These are phyloP conservation scores for Trichoderma lentiforme DNA, from an alignment of 2,329 filamentous ascomycete genomes.

Conservation along the genomic window DNA sequence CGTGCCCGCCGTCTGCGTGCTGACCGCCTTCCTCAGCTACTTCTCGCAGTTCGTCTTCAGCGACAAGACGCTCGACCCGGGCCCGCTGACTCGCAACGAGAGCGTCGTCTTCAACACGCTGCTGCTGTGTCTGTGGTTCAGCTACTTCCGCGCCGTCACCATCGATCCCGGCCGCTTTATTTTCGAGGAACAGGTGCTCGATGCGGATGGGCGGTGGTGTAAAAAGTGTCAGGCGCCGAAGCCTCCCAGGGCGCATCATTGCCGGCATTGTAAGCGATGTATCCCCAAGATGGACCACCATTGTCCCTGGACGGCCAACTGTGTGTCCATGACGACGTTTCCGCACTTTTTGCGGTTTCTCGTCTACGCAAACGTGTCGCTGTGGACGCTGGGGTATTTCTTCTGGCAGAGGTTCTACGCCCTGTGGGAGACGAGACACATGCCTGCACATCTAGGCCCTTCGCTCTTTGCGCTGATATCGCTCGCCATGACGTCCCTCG, in stretches of 20 bases:
- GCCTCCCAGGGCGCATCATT: constrained; percentile 77
- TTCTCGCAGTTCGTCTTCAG: constrained; percentile 69
- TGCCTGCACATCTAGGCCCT: constrained; percentile 74
- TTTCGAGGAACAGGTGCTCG: constrained; percentile 39
- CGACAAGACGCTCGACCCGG: constrained; percentile 53
- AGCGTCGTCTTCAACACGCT: constrained; percentile 63
- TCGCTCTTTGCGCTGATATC: constrained; percentile 55
- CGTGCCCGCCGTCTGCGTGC: constrained; percentile 62
- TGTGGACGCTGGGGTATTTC: constrained; percentile 59
- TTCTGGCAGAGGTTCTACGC: constrained; percentile 56
- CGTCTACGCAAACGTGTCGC: constrained; percentile 61
- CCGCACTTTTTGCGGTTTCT: constrained; percentile 82
- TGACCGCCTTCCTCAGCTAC: constrained; percentile 69
- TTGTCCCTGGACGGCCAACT: constrained; percentile 82
- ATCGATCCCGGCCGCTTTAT: constrained; percentile 56
- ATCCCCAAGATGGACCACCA: constrained; percentile 83
- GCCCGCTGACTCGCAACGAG: constrained; percentile 56
- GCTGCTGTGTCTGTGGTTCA: constrained; percentile 62
- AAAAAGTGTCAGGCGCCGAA: constrained; percentile 72
- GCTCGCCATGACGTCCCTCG: constrained; percentile 58
- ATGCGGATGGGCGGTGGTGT: constrained; percentile 58
- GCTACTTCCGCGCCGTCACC: constrained; percentile 61
- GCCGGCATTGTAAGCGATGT: constrained; percentile 69
- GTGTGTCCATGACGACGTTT: constrained; percentile 76
- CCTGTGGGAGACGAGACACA: constrained; percentile 62